A percentile compares a stretch with the other conserved stretches of the same genome.
Conservation (phyloP, 441 rosid genomes). For the Adansonia grandidieri region DNA sequence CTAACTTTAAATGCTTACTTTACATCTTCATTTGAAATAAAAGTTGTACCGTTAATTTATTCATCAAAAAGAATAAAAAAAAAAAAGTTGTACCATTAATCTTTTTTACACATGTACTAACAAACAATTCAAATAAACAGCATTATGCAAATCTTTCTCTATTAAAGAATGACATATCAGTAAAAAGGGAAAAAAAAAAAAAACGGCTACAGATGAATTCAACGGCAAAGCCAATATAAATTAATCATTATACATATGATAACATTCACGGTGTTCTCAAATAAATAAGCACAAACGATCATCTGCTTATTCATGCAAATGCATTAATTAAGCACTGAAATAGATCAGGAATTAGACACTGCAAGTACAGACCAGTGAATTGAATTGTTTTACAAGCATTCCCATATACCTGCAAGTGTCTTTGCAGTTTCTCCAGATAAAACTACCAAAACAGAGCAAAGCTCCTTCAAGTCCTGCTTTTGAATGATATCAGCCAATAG, state of each 20-base stretch:
- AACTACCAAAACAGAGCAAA: slow-evolving; percentile 92
- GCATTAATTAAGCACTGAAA: not conserved
- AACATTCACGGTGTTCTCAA: not conserved
- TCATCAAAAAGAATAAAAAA: not conserved
- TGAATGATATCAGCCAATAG: slow-evolving; percentile 94
- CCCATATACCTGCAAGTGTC: slow-evolving; percentile 65
- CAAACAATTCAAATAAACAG: not conserved
- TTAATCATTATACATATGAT: not conserved
- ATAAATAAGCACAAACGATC: not conserved
- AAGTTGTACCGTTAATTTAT: not conserved
- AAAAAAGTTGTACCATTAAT: slow-evolving; percentile 3
- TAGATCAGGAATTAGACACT: not conserved
- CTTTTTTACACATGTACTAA: not conserved
- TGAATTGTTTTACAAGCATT: not conserved
- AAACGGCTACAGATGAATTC: not conserved
- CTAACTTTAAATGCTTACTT: not conserved
- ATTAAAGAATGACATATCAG: not conserved
- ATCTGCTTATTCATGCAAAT: not conserved
- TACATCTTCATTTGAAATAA: not conserved
- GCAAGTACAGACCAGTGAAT: not conserved
- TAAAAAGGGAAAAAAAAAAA: not conserved
- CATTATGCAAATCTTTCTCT: not conserved
- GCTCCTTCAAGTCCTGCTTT: slow-evolving; percentile 89
- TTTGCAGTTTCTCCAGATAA: slow-evolving; percentile 77
- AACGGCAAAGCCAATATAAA: not conserved